These are phyloP conservation scores for Fusarium udum DNA, from an alignment of 2,329 filamentous ascomycete species.

Conservation along the genomic window DNA sequence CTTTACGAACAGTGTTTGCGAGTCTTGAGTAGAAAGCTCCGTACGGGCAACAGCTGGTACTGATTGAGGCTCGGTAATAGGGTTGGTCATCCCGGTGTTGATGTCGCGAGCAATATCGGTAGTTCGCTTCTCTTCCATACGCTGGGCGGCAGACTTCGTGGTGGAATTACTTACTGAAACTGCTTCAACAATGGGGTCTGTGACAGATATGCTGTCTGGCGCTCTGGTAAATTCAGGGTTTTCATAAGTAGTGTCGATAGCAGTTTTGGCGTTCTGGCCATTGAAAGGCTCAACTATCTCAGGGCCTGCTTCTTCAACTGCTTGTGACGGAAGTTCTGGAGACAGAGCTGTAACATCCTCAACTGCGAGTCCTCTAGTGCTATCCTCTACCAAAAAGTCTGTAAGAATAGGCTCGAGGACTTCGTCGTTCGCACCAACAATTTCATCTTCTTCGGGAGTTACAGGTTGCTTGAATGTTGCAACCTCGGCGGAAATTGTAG, in stretches of 20 bases:
- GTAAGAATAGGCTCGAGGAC: neutral
- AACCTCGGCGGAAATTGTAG: neutral
- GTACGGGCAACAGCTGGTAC: neutral
- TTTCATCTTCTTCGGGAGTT: neutral
- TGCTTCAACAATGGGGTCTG: neutral
- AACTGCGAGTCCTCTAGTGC: neutral
- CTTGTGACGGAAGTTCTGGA: neutral
- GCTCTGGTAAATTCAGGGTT: neutral
- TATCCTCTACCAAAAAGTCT: neutral
- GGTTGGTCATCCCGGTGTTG: neutral
- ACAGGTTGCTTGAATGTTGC: constrained; percentile 4
- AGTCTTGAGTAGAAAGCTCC: neutral
- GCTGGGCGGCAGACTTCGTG: neutral
- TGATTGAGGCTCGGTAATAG: neutral
- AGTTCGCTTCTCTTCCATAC: neutral
- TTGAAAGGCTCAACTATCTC: constrained; percentile 12
- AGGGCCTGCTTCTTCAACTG: neutral
- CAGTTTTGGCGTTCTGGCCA: neutral
- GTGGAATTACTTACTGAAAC: neutral
- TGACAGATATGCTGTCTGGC: neutral
- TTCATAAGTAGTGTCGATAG: neutral
- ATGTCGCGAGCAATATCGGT: neutral
- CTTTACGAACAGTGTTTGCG: neutral
- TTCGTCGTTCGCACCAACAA: neutral
- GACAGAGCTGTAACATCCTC: neutral